A percentile compares a stretch with the other conserved stretches of the same genome.
Conservation (phyloP, 2,329 filamentous ascomycete species). For the Exophiala viscosa region DNA sequence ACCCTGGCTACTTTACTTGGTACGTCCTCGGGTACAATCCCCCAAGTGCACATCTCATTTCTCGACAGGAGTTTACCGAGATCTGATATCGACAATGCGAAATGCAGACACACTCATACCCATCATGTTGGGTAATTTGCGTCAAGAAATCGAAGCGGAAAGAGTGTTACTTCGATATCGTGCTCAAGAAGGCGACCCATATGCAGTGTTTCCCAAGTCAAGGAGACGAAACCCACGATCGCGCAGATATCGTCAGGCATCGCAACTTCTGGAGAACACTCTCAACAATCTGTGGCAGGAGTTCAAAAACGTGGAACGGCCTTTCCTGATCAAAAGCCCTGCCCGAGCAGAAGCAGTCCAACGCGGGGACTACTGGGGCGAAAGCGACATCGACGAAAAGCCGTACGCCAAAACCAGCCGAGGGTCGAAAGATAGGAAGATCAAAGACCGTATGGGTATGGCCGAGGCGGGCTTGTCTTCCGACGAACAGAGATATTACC, state of each 20-base stretch:
- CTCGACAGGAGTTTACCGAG: constrained; percentile 22
- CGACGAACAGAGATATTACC: constrained; percentile 22
- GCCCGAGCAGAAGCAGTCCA: constrained; percentile 15
- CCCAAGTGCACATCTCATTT: background rate
- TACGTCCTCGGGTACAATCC: constrained; percentile 3
- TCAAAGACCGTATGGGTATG: constrained; percentile 19
- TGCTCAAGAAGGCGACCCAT: constrained; percentile 21
- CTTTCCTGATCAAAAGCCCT: constrained; percentile 22
- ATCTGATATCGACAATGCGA: constrained; percentile 23
- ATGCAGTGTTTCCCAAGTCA: constrained; percentile 16
- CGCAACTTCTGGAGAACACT: constrained; percentile 15
- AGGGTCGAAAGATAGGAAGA: constrained; percentile 3
- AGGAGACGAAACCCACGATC: constrained; percentile 3
- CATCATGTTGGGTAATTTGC: constrained; percentile 24
- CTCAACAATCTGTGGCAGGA: constrained; percentile 23
- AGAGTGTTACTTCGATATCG: constrained; percentile 18
- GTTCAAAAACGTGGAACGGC: constrained; percentile 24
- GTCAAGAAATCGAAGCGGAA: constrained; percentile 24
- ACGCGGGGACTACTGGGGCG: constrained; percentile 20
- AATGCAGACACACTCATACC: constrained; percentile 20
- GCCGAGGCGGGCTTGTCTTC: constrained; percentile 17
- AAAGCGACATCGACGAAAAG: constrained; percentile 21
- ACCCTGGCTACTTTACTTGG: constrained; percentile 25
- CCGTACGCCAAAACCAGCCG: constrained; percentile 2
- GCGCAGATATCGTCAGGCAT: constrained; percentile 13